Evolutionary conservation across 1,139 yeast species (phyloP), one percentile per base, ranked within the genome.

Genomic region (Candida pseudoviswanathii): DNA sequence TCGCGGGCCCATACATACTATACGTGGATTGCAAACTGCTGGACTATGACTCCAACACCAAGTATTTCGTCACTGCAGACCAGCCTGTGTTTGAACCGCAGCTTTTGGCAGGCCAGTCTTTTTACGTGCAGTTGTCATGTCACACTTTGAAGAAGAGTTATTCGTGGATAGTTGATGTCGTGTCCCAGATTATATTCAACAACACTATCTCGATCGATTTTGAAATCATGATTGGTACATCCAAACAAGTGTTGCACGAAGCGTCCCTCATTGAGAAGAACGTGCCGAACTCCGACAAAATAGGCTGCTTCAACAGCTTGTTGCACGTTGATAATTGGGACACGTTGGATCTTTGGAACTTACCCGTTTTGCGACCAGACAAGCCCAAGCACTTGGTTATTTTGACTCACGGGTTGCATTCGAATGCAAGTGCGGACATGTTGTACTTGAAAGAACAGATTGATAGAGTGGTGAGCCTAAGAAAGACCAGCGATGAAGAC

Each of bases 401-500:
- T 1, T 61, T 94, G 31, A 89, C 97, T 0, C 99, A 94, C 66
- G 99, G 99, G 0, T 70, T 94, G 38, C 97, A 91, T 64, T 89
- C 97, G 0, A 94, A 94, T 62, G 82, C 86, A 0, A 82, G 95
- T 1, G 88, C 96, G 0, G 99, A 94, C 64, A 81, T 94, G 94
- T 76, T 86, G 41, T 94, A 87, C 59, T 58, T 92, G 45, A 92
- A 91, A 63, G 98, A 94, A 59, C 81, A 81, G 58, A 81, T 94
- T 3, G 96, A 91, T 56, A 52, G 50, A 40, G 52, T 49, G 10
- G 82, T 82, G 4, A 59, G 65, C 29, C 84, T 82, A 4, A 59
- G 65, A 31, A 84, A 82, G 47, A 4, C 8, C 21, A 31, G 30
- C 8, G 84, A 82, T 47, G 71, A 69, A 16, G 84, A 85, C 52